Conservation (phyloP, 306 rosid genomes). For the Casuarina glauca region DNA sequence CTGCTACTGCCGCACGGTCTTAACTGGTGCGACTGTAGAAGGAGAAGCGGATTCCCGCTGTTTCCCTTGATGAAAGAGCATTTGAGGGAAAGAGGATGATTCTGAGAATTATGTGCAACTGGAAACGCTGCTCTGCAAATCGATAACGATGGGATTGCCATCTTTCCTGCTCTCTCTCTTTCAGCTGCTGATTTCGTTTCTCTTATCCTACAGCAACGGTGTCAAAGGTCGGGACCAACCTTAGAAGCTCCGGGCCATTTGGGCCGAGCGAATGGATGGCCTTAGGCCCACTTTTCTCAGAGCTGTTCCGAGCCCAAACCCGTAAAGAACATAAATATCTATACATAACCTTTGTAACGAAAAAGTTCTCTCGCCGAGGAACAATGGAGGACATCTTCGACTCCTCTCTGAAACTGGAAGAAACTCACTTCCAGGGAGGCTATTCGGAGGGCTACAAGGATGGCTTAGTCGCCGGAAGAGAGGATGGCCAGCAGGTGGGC, state of each 20-base stretch:
- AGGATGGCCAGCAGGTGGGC: slow-evolving; percentile 67
- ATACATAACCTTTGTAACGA: too few relatives aligned
- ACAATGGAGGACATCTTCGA: slow-evolving; percentile 56
- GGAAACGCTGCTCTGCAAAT: slow-evolving; percentile 19
- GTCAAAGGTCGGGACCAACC: too few relatives aligned
- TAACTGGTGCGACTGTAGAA: background rate
- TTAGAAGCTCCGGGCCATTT: too few relatives aligned
- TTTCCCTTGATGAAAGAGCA: slow-evolving; percentile 19
- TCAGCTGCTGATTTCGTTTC: background rate
- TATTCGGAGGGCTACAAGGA: slow-evolving; percentile 57
- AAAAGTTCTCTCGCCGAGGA: too few relatives aligned
- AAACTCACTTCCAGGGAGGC: slow-evolving; percentile 64
- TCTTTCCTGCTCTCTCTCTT: background rate
- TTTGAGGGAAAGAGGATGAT: background rate
- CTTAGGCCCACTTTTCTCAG: too few relatives aligned
- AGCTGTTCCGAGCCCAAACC: too few relatives aligned
- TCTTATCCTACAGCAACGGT: too few relatives aligned
- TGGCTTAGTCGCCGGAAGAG: slow-evolving; percentile 55
- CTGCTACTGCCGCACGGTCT: background rate
- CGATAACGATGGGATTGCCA: slow-evolving; percentile 29
- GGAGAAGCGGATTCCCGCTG: slow-evolving; percentile 15
- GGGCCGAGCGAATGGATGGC: too few relatives aligned
- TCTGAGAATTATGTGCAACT: background rate
- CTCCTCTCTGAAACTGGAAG: slow-evolving; percentile 61
- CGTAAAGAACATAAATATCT: too few relatives aligned